Evolutionary conservation across 1,284 basidiomycete species (phyloP).

Genomic region (Sporisorium iseilematis-ciliati): DNA sequence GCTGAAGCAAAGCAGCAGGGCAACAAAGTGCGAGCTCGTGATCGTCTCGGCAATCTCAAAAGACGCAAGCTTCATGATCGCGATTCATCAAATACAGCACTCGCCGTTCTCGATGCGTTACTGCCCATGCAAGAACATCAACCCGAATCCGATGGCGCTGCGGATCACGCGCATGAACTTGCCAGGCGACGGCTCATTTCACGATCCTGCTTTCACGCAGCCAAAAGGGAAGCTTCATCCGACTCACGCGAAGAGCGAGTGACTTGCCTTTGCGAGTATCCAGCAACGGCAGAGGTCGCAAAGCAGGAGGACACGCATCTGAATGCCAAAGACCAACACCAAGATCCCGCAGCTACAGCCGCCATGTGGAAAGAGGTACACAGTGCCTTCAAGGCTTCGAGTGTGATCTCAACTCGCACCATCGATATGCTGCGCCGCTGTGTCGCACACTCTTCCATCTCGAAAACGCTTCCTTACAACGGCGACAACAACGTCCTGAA

Average conservation of each 20-base stretch:
- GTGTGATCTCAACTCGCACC: conserved; percentile 14
- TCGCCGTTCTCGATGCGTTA: conserved; percentile 15
- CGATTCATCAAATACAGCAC: neutral
- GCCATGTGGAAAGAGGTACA: conserved; percentile 31
- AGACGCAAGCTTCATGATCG: conserved; percentile 18
- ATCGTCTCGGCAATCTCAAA: conserved; percentile 5
- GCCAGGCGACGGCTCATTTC: conserved; percentile 25
- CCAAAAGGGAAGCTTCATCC: neutral
- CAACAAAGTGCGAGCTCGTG: neutral
- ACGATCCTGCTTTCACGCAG: conserved; percentile 7
- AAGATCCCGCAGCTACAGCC: conserved; percentile 7
- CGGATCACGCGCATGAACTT: conserved; percentile 10
- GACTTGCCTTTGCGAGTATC: conserved; percentile 9
- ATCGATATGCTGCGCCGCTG: conserved; percentile 36
- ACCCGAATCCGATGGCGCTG: neutral
- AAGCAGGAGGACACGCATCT: neutral
- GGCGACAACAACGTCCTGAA: conserved; percentile 25
- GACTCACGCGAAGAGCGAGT: neutral
- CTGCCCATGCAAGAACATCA: neutral
- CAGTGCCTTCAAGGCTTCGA: conserved; percentile 20
- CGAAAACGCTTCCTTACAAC: conserved; percentile 16
- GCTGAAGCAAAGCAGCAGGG: conserved; percentile 2
- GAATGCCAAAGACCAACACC: neutral
- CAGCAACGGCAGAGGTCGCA: neutral
- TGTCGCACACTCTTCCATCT: conserved; percentile 19